Evolutionary conservation across 345 rosid species (phyloP), one percentile per base, ranked within the genome.

Genomic region (Anacardium occidentale): DNA sequence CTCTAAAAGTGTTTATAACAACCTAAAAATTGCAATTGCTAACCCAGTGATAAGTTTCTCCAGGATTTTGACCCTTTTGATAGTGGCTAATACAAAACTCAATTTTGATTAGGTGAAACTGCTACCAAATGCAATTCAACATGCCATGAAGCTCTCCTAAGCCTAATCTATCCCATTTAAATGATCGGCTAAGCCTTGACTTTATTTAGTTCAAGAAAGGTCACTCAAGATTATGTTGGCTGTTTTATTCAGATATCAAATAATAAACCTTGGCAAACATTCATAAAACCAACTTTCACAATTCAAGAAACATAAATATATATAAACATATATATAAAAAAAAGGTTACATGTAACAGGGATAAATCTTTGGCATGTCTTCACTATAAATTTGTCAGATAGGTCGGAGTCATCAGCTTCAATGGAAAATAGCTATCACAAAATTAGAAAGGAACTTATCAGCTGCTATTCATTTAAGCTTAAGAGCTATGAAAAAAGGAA

Each of bases 351-450:
- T 79, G 97, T 90, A 69, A 94, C 89, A 29, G 97, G 98, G 71
- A 94, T 94, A 77, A 90, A 86, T 86, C 85, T 90, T 81, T 85
- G 97, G 85, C 98, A 92, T 69, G 97, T 90, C 90, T 89, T 94
- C 73, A 94, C 97, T 67, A 94, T 82, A 76, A 86, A 91, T 78
- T 92, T 91, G 83, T 90, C 85, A 0, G 97, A 90, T 71, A 94
- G 78, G 72, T 94, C 97, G 45, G 82, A 69, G 63, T 90, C 91
- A 83, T 90, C 97, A 57, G 89, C 98, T 74, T 94, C 97, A 74
- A 76, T 81, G 64, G 91, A 50, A 83, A 94, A 90, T 81, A 94
- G 78, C 97, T 94, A 81, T 62, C 52, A 75, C 10, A 64, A 48
- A 72, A 42, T 65, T 70, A 42, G 65, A 60, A 64, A 57, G 42